These are phyloP conservation scores for Boechera divaricarpa DNA, from an alignment of 345 rosid genomes.

Conservation along the genomic window DNA sequence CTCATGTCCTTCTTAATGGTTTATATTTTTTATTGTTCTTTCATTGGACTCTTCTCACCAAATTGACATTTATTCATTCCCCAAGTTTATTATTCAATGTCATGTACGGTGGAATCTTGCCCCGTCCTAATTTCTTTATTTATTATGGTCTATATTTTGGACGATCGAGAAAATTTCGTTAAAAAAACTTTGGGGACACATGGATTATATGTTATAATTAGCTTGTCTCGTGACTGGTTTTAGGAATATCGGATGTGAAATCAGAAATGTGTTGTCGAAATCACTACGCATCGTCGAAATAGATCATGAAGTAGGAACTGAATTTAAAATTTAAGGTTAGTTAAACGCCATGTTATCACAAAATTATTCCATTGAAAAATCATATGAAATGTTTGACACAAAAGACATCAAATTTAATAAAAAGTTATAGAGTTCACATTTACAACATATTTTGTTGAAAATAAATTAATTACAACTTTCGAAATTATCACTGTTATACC, in stretches of 20 bases:
- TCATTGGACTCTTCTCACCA: slow-evolving; percentile 19
- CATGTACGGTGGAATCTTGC: slow-evolving; percentile 39
- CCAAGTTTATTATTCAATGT: slow-evolving; percentile 25
- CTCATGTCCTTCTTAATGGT: slow-evolving; percentile 31
- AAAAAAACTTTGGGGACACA: slow-evolving; percentile 1
- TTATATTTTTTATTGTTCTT: slow-evolving; percentile 29
- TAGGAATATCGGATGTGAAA: neutral
- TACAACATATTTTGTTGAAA: too few relatives aligned
- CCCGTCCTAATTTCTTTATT: neutral
- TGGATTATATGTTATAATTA: neutral
- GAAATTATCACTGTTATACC: too few relatives aligned
- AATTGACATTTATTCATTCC: slow-evolving; percentile 5
- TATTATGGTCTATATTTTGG: slow-evolving; percentile 25
- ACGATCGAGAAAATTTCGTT: slow-evolving; percentile 19
- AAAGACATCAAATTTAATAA: too few relatives aligned
- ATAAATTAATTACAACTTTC: too few relatives aligned
- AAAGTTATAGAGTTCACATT: too few relatives aligned
- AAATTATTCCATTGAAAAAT: neutral
- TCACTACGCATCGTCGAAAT: neutral
- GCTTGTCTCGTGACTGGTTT: slow-evolving; percentile 22
- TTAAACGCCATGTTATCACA: neutral
- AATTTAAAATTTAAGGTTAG: neutral
- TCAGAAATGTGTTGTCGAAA: slow-evolving; percentile 8
- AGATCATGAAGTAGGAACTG: neutral
- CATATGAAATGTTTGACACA: neutral